These are phyloP conservation scores for Spatholobus suberectus DNA, from an alignment of 306 rosid species.

Conservation along the genomic window DNA sequence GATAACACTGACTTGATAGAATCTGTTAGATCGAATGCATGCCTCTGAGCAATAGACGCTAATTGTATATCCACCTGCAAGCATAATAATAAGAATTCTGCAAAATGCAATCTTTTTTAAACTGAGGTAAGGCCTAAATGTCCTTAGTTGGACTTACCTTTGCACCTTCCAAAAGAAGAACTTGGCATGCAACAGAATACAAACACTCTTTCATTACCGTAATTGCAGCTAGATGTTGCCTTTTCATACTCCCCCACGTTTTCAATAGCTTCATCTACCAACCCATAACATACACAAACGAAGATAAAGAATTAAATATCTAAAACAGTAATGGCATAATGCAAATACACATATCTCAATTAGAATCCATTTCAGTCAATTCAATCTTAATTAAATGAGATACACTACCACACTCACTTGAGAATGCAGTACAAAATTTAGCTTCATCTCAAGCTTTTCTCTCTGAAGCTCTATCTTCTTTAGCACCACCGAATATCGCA, in stretches of 20 bases:
- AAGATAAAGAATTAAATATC: neutral
- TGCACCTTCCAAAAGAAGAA: constrained; percentile 73
- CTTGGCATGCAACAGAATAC: constrained; percentile 61
- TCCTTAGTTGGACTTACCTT: constrained; percentile 47
- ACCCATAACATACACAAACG: neutral
- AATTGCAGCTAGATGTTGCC: constrained; percentile 55
- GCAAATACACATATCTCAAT: neutral
- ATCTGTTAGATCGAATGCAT: constrained; percentile 54
- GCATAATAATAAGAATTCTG: neutral
- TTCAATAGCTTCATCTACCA: constrained; percentile 57
- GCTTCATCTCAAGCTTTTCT: constrained; percentile 69
- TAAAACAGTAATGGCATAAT: neutral
- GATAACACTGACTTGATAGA: constrained; percentile 49
- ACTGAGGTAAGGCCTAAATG: neutral
- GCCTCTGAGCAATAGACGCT: constrained; percentile 35
- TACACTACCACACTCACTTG: constrained; percentile 55
- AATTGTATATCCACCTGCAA: constrained; percentile 54
- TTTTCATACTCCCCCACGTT: constrained; percentile 70
- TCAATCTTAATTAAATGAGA: neutral
- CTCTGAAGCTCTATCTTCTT: constrained; percentile 63
- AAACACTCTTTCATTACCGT: constrained; percentile 48
- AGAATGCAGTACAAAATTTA: constrained; percentile 55
- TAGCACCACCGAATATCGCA: constrained; percentile 51
- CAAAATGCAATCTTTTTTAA: neutral
- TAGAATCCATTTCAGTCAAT: neutral